Percentiles rank a stretch among this genome's conserved stretches.
Conservation (phyloP, 2,329 filamentous ascomycete species). For the Colletotrichum cuscutae region DNA sequence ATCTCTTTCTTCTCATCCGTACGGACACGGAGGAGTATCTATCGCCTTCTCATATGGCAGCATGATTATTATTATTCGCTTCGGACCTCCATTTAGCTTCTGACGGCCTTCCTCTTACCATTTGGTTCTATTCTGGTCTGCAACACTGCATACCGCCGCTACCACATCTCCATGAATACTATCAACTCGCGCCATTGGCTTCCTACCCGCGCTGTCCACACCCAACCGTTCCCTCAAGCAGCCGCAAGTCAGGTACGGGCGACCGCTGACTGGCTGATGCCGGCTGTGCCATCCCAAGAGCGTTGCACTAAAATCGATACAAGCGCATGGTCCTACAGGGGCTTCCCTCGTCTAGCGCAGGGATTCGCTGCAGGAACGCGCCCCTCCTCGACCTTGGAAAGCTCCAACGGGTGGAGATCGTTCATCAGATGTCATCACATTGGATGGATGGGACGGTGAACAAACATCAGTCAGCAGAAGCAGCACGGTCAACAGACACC, state of each 20-base stretch:
- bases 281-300: constrained; percentile 21
- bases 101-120: neutral
- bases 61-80: neutral
- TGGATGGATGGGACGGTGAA: neutral
- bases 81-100: neutral
- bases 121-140: neutral
- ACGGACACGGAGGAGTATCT: neutral
- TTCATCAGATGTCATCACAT: constrained; percentile 22
- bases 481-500: constrained; percentile 1
- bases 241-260: constrained; percentile 25
- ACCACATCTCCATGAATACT: neutral
- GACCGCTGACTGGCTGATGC: constrained; percentile 23
- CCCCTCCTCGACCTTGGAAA: constrained; percentile 17
- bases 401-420: constrained; percentile 17
- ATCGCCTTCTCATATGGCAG: neutral
- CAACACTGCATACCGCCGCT: neutral
- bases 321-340: constrained; percentile 26
- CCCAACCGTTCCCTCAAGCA: neutral
- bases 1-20: neutral
- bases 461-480: constrained; percentile 2
- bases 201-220: neutral
- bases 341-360: constrained; percentile 22
- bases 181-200: neutral
- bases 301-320: constrained; percentile 32
- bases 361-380: constrained; percentile 36